Conservation (phyloP, 768 basidiomycete genomes). For the Amanita polypyramis region DNA sequence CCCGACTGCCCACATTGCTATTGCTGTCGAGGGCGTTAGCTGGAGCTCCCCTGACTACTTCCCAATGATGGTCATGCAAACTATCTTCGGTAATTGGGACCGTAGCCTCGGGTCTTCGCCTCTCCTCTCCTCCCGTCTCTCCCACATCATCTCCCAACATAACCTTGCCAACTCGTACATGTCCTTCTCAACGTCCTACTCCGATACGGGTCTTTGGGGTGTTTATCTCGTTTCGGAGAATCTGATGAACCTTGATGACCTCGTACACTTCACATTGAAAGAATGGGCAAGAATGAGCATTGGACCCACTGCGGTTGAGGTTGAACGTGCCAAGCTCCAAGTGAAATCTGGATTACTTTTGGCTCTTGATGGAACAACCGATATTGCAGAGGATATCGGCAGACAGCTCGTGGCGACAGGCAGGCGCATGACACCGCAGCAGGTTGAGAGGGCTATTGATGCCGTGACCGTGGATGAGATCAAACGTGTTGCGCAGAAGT, state of each 20-base stretch:
- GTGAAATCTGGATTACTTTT: slow-evolving; percentile 91
- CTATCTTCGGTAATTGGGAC: slow-evolving; percentile 99
- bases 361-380: slow-evolving; percentile 89
- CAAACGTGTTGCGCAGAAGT: slow-evolving; percentile 90
- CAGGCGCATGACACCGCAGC: slow-evolving; percentile 78
- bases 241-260: slow-evolving; percentile 85
- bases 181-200: slow-evolving; percentile 98
- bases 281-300: slow-evolving; percentile 97
- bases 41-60: slow-evolving; percentile 99
- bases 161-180: slow-evolving; percentile 99
- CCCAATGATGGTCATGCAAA: slow-evolving; percentile 98
- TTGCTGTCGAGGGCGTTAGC: slow-evolving; percentile 95
- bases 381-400: slow-evolving; percentile 97
- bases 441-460: slow-evolving; percentile 90
- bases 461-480: slow-evolving; percentile 84
- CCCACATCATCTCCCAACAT: slow-evolving; percentile 83
- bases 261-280: slow-evolving; percentile 86
- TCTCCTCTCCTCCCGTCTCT: slow-evolving; percentile 83
- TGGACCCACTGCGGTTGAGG: slow-evolving; percentile 72
- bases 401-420: slow-evolving; percentile 94
- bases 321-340: slow-evolving; percentile 97
- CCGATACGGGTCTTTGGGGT: slow-evolving; percentile 98
- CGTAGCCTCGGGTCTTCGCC: slow-evolving; percentile 86
- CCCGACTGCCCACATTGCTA: slow-evolving; percentile 85
- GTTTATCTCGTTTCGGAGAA: slow-evolving; percentile 97